phyloP scores from a whole-genome alignment of 192 early-diverging fungal genomes.

The Spinellus fusiger region DNA sequence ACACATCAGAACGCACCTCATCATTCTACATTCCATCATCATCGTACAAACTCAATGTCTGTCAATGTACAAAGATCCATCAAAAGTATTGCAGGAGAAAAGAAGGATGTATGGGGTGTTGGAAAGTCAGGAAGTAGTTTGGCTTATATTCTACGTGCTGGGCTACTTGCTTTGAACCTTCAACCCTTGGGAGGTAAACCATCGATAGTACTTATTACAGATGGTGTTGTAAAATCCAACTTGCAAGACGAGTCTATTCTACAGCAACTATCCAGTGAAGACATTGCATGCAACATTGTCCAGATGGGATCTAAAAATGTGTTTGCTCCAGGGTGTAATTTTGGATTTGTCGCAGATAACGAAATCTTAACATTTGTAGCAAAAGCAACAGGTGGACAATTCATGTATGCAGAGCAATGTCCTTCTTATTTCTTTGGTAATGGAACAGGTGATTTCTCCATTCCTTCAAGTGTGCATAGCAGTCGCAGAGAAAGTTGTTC shows the following conservation, averaged over 20 bases:
- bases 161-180: slow-evolving; percentile 43
- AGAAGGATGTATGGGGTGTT: slow-evolving; percentile 50
- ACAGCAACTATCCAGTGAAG: slow-evolving; percentile 53
- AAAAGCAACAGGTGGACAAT: slow-evolving; percentile 57
- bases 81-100: not conserved
- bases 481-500: not conserved
- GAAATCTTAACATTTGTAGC: slow-evolving; percentile 68
- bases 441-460: not conserved
- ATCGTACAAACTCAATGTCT: not conserved
- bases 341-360: slow-evolving; percentile 73
- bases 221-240: slow-evolving; percentile 73
- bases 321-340: slow-evolving; percentile 60
- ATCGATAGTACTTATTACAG: slow-evolving; percentile 59
- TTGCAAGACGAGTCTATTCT: slow-evolving; percentile 51
- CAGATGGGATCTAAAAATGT: slow-evolving; percentile 65
- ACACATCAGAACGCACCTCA: too few relatives aligned
- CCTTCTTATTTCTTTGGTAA: slow-evolving; percentile 13
- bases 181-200: slow-evolving; percentile 37
- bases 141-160: slow-evolving; percentile 51
- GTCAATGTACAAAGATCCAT: not conserved
- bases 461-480: not conserved
- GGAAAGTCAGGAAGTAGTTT: slow-evolving; percentile 51
- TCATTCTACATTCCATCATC: not conserved
- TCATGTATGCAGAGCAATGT: slow-evolving; percentile 67
- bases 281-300: slow-evolving; percentile 61